These are phyloP conservation scores for Fusarium sp. DNA, from an alignment of 2,329 filamentous ascomycete genomes.

Conservation along the genomic window DNA sequence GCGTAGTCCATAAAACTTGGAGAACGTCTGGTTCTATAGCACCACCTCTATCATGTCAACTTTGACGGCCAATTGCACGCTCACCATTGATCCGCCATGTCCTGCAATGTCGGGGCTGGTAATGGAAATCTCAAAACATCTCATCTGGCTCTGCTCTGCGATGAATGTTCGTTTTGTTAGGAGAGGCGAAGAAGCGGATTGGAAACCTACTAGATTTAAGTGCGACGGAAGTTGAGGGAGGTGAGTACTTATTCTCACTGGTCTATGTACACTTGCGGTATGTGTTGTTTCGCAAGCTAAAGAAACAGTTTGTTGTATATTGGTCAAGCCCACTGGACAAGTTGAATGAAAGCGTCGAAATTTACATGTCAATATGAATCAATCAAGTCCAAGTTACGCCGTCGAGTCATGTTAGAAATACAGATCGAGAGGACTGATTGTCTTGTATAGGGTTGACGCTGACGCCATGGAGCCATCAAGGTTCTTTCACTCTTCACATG, in stretches of 20 bases:
- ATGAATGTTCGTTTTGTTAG: too few relatives aligned
- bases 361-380: not conserved
- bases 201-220: too few relatives aligned
- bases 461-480: not conserved
- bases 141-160: too few relatives aligned
- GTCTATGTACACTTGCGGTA: not conserved
- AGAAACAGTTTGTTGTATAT: constrained; percentile 17
- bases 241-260: constrained; percentile 41
- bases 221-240: constrained; percentile 23
- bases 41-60: too few relatives aligned
- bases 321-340: constrained; percentile 9
- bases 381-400: not conserved
- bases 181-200: too few relatives aligned
- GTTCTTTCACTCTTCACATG: not conserved
- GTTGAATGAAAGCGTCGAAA: not conserved
- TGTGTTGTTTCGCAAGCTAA: not conserved
- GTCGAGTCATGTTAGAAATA: not conserved
- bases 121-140: too few relatives aligned
- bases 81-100: too few relatives aligned
- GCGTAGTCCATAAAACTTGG: too few relatives aligned
- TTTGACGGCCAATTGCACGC: too few relatives aligned
- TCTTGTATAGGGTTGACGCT: not conserved
- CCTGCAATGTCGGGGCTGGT: too few relatives aligned
- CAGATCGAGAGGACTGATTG: not conserved
- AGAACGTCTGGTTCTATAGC: too few relatives aligned